phyloP scores from a whole-genome alignment of 257 asterid genomes.

The Galeopsis tetrahit region DNA sequence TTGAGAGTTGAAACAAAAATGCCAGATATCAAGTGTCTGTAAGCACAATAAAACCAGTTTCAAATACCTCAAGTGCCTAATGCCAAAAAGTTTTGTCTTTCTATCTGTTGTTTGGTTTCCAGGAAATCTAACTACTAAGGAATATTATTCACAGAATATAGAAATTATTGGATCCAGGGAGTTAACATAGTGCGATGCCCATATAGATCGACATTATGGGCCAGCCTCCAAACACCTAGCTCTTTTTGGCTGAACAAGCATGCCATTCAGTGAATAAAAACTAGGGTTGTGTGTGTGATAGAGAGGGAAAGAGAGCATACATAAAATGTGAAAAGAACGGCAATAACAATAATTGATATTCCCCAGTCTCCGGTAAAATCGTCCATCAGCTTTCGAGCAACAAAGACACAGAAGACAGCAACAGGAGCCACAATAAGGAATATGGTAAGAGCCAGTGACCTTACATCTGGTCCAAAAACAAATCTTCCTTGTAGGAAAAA shows the following conservation, averaged over 20 bases:
- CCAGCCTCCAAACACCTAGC: constrained; percentile 22
- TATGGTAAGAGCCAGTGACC: constrained; percentile 83
- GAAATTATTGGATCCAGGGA: not conserved
- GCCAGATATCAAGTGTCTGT: not conserved
- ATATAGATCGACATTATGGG: constrained; percentile 1
- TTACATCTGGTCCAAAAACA: constrained; percentile 92
- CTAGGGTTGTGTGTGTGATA: not conserved
- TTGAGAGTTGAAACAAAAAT: not conserved
- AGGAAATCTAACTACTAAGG: not conserved
- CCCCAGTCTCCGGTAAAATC: constrained; percentile 75
- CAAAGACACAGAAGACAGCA: constrained; percentile 79
- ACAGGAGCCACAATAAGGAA: constrained; percentile 89
- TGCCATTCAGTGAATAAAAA: not conserved
- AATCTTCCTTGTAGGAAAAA: constrained; percentile 88
- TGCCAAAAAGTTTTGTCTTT: not conserved
- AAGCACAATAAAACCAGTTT: not conserved
- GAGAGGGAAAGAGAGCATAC: constrained; percentile 48
- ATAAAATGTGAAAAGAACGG: constrained; percentile 68
- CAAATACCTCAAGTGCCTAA: constrained; percentile 1
- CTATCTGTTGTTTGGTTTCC: not conserved
- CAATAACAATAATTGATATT: constrained; percentile 73
- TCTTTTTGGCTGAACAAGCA: not conserved
- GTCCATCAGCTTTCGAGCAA: constrained; percentile 80
- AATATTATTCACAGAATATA: not conserved
- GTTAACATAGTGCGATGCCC: not conserved